Base-by-base conservation (phyloP, 345 rosid genomes). In the Trapa incisa region DNA sequence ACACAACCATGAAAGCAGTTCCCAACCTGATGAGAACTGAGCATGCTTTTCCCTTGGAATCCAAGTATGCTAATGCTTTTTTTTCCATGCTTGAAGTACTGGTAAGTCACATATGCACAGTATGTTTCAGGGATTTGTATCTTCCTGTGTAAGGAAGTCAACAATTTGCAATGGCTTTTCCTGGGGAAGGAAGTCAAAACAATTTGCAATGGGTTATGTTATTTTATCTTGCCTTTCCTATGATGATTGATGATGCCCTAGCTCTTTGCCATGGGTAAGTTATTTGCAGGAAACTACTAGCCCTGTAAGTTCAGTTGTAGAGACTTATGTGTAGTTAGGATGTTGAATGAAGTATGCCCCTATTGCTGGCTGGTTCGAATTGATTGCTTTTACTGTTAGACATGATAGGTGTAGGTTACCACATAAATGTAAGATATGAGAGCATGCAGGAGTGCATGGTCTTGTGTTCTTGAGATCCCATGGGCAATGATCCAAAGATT, bases 1-100 rank as follows among this genome's bases (percentile, higher is more conserved):
- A 22, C 71, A 78, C 47, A 67, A 68, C 29, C 57, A 75, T 6
- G 83, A 81, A 71, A 76, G 53, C 69, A 47, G 79, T 67, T 73
- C 86, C 47, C 77, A 65, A 71, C 67, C 68, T 6, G 73, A 79
- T 67, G 85, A 77, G 75, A 75, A 79, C 35, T 33, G 56, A 65
- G 64, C 35, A 16, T 47, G 39, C 17, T 2, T 45, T 5, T 22
- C 29, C 29, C 29, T 22, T 22, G 0, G 29, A 58, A 2, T 35
- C 38, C 63, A 37, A 32, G 2, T 32, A 58, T 8, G 32, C 35
- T 9, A 32, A 33, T 9, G 37, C 7, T 32, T 22, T 58, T 58
- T 38, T 32, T 35, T 35, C 33, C 32, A 37, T 22, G 29, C 29
- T 22, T 22, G 29, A 47, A 11, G 50, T 61, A 42, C 35, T n/a